Percentiles rank a stretch among this genome's conserved stretches.
phyloP scores from a whole-genome alignment of 1,284 basidiomycete species.

The Malassezia vespertilionis region DNA sequence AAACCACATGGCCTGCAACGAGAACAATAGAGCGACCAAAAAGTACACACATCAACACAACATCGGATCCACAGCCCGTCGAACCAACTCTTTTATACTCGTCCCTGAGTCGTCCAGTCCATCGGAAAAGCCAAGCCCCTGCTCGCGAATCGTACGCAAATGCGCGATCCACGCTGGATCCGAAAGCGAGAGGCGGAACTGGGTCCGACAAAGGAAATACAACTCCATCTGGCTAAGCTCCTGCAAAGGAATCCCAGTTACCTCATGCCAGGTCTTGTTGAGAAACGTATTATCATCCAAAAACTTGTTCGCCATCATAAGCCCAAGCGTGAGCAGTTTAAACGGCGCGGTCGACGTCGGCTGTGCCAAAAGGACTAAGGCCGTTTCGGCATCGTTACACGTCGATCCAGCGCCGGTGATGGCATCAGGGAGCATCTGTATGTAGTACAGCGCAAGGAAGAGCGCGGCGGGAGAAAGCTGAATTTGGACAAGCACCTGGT shows the following conservation, averaged over 20 bases:
- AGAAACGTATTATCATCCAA: constrained; percentile 47
- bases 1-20: too few species aligned
- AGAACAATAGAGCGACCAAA: too few species aligned
- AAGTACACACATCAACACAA: too few species aligned
- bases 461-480: constrained; percentile 40
- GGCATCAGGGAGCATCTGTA: constrained; percentile 27
- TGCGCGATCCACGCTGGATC: constrained; percentile 30
- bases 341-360: constrained; percentile 43
- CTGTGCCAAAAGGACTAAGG: constrained; percentile 34
- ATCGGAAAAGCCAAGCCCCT: not conserved
- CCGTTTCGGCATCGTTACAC: constrained; percentile 27
- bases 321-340: constrained; percentile 42
- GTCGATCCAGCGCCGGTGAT: constrained; percentile 18
- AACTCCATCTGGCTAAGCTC: constrained; percentile 44
- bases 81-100: too few species aligned
- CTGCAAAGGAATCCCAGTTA: constrained; percentile 42
- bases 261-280: constrained; percentile 47
- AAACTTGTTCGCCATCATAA: constrained; percentile 48
- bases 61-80: too few species aligned
- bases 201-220: constrained; percentile 38
- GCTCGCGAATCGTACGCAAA: not conserved
- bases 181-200: constrained; percentile 38
- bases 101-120: too few species aligned
- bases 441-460: constrained; percentile 35
- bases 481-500: constrained; percentile 43